phyloP scores from a whole-genome alignment of 2,329 filamentous ascomycete species.

The Hymenoscyphus scutula region DNA sequence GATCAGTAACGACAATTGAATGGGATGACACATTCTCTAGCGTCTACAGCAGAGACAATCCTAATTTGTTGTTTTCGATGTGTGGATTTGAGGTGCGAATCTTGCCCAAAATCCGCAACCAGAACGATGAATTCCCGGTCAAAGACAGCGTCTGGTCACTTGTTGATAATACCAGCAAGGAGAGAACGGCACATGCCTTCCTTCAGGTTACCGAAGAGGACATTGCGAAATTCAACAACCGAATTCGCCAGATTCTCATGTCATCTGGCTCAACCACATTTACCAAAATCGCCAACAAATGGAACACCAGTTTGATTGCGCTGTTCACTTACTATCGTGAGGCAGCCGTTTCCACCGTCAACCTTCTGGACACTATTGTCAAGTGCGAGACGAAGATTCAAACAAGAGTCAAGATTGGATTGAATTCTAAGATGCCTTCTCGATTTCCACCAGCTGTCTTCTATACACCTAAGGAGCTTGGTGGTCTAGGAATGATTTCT shows the following conservation, averaged over 20 bases:
- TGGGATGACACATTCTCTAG: constrained; percentile 99
- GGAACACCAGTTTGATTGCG: constrained; percentile 96
- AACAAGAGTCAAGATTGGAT: constrained; percentile 94
- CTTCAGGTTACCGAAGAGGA: constrained; percentile 97
- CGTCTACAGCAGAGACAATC: constrained; percentile 97
- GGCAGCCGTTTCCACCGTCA: constrained; percentile 92
- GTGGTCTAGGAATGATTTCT: constrained; percentile 97
- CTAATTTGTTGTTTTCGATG: constrained; percentile 97
- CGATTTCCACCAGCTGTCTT: constrained; percentile 98
- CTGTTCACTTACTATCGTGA: constrained; percentile 99
- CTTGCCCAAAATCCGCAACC: constrained; percentile 88
- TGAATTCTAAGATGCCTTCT: constrained; percentile 99
- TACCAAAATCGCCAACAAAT: constrained; percentile 99
- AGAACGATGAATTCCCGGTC: constrained; percentile 93
- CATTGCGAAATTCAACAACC: constrained; percentile 98
- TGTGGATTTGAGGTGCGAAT: constrained; percentile 96
- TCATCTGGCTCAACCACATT: constrained; percentile 99
- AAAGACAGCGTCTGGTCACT: constrained; percentile 99
- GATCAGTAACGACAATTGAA: constrained; percentile 94
- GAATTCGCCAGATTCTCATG: constrained; percentile 98
- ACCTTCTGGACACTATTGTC: constrained; percentile 92
- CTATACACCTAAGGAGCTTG: constrained; percentile 96
- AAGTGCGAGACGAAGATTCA: constrained; percentile 99
- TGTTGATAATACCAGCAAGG: constrained; percentile 94
- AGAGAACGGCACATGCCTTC: constrained; percentile 95